Base-by-base conservation (phyloP, 345 rosid genomes). In the Excoecaria cochinchinensis region DNA sequence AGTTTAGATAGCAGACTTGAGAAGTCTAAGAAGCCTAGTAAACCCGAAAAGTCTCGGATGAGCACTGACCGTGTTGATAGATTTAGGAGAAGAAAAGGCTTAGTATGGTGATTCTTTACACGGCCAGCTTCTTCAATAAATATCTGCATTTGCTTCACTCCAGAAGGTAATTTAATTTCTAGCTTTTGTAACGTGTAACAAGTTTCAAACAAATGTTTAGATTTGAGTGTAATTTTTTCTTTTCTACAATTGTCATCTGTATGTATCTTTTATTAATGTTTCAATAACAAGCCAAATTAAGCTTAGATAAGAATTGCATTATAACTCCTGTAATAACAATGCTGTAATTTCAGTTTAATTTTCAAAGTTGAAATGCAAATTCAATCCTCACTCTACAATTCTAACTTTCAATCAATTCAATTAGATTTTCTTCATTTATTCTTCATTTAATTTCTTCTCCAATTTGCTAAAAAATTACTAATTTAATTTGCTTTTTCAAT, bases 1-100 rank as follows among this genome's bases (percentile, higher is more conserved):
- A 92, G 98, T 71, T 89, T 95, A 81, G 99, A 95, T 73, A 95
- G 99, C 74, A 89, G 96, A 76, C 92, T 95, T 24, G 97, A 90
- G 84, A 91, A 91, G 83, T 88, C 95, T 63, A 95, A 95, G 89
- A 95, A 85, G 84, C 82, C 90, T 47, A 85, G 74, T 79, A 91
- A 90, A 83, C 97, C 91, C 1, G 98, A 95, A 80, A 93, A 91
- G 85, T 95, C 99, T 10, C 87, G 98, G 70, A 91, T 95, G 98
- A 92, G 96, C 85, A 79, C 92, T 48, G 99, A 95, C 86, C 92
- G 88, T 52, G 85, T 92, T 70, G 95, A 90, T 83, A 87, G 93
- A 82, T 87, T 81, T 85, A 84, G 90, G 79, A 82, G 90, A 76
- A 92, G 89, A 78, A 88, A 83, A 79, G 89, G 93, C 70, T 73